Evolutionary conservation across 768 basidiomycete genomes (phyloP).

Genomic region (Serendipita sp.): DNA sequence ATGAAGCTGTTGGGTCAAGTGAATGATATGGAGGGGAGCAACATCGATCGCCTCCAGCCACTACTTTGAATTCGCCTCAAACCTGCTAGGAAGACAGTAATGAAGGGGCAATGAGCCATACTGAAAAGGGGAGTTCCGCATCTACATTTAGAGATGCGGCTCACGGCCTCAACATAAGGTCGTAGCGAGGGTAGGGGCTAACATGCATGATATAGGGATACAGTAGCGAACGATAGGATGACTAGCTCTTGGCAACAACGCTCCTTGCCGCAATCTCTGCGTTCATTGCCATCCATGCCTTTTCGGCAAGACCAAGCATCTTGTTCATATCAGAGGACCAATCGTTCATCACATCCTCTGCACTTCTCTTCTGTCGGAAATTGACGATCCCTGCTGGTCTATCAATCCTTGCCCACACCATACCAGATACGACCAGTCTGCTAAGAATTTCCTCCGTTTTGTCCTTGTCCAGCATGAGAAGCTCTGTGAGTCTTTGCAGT

Average conservation of each 20-base stretch:
- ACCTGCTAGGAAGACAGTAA: neutral
- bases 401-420: conserved; percentile 88
- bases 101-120: no score
- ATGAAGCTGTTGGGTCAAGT: neutral
- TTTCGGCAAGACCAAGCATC: conserved; percentile 80
- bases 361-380: conserved; percentile 67
- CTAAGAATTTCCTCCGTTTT: conserved; percentile 82
- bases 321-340: conserved; percentile 97
- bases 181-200: no score
- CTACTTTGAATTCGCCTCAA: neutral
- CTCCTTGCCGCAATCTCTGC: conserved; percentile 58
- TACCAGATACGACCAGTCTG: conserved; percentile 78
- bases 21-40: neutral
- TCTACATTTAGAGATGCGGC: no score
- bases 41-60: neutral
- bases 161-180: no score
- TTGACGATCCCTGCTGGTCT: conserved; percentile 78
- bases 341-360: conserved; percentile 93
- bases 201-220: neutral
- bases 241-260: neutral
- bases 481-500: conserved; percentile 59
- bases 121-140: no score
- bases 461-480: conserved; percentile 69
- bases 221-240: neutral
- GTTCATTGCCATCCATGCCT: conserved; percentile 98